phyloP scores from a whole-genome alignment of 2,329 filamentous ascomycete species.

The Zymoseptoria crescenta region DNA sequence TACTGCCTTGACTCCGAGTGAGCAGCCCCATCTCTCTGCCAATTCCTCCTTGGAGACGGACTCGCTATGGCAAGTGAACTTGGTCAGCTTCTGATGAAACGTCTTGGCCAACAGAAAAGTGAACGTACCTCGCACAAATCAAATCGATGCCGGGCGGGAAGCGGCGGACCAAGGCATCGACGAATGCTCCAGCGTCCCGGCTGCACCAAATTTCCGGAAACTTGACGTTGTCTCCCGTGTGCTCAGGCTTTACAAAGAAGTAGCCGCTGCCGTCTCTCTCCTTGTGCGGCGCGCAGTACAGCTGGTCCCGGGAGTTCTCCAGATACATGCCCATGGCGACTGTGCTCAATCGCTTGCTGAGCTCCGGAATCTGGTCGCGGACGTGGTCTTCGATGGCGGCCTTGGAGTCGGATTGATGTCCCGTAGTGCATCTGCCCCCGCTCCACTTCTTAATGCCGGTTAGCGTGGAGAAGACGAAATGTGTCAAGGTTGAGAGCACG shows the following conservation, averaged over 20 bases:
- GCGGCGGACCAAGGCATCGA: background rate
- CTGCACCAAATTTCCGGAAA: background rate
- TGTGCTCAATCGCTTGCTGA: background rate
- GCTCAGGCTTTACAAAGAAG: background rate
- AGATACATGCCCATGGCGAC: background rate
- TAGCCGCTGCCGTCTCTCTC: background rate
- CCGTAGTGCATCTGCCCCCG: background rate
- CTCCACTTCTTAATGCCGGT: background rate
- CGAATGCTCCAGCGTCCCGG: background rate
- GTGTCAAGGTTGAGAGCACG: background rate
- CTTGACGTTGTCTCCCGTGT: background rate
- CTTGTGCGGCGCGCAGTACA: background rate
- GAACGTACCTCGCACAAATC: background rate
- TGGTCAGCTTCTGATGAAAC: background rate
- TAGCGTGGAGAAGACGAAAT: background rate
- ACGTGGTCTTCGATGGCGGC: background rate
- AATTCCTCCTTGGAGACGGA: background rate
- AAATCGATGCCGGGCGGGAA: background rate
- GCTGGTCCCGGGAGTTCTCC: background rate
- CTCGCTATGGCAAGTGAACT: background rate
- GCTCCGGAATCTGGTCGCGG: background rate
- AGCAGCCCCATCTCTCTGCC: background rate
- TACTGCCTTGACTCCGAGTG: background rate
- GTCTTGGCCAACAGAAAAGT: background rate
- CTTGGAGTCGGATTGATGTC: slow-evolving; percentile 3